Conservation (phyloP, 805 yeast genomes). For the Geotrichum ghanense region DNA sequence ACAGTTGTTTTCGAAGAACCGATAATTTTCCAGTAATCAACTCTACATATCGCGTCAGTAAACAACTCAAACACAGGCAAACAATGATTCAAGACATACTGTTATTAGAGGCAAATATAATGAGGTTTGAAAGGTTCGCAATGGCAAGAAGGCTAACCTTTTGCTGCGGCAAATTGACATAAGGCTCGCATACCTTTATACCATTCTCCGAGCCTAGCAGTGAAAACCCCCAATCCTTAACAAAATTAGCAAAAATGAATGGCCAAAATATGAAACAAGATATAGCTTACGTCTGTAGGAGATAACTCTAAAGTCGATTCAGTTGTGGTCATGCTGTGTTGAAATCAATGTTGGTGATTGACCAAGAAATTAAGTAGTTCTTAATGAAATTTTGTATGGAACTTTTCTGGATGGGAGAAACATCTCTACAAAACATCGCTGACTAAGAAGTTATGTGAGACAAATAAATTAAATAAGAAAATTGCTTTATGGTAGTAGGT, state of each 20-base stretch:
- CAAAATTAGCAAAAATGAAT: background rate
- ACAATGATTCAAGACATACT: constrained; percentile 7
- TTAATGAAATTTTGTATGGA: no score
- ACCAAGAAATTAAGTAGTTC: background rate
- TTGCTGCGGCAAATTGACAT: constrained; percentile 10
- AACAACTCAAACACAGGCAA: background rate
- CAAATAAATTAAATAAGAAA: no score
- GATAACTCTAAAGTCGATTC: background rate
- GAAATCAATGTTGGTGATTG: background rate
- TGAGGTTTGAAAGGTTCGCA: constrained; percentile 16
- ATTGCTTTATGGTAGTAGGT: no score
- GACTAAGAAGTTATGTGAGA: no score
- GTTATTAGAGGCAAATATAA: constrained; percentile 15
- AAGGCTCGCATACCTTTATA: constrained; percentile 6
- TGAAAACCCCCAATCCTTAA: constrained; percentile 17
- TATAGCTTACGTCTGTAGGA: background rate
- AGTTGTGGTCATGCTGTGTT: background rate
- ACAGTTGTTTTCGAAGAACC: constrained; percentile 11
- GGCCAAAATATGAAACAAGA: background rate
- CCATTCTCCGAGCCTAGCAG: constrained; percentile 8
- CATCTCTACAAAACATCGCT: no score
- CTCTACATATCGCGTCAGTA: background rate
- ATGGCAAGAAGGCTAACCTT: constrained; percentile 15
- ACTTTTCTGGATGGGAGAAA: no score
- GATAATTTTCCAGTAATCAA: constrained; percentile 11